Evolutionary conservation across 805 yeast species (phyloP).

Genomic region (Metschnikowia reukaufii): DNA sequence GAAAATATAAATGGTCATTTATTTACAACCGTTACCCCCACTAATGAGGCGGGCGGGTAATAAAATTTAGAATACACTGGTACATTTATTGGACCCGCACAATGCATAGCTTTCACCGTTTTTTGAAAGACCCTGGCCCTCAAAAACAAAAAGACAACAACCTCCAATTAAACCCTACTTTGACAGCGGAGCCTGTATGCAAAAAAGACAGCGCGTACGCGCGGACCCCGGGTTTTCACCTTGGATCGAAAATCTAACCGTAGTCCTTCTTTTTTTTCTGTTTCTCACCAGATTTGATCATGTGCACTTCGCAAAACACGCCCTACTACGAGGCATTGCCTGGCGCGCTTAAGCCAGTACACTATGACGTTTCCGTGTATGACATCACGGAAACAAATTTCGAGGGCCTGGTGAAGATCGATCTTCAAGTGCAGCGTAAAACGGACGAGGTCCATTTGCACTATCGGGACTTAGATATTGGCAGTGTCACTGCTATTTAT

Average conservation of each 20-base stretch:
- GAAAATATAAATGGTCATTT: too few relatives aligned
- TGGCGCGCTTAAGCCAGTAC: constrained; percentile 64
- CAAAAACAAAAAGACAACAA: neutral
- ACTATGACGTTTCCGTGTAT: constrained; percentile 64
- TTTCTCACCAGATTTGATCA: neutral
- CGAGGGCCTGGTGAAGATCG: constrained; percentile 48
- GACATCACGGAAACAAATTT: constrained; percentile 47
- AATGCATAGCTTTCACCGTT: too few relatives aligned
- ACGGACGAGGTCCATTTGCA: constrained; percentile 50
- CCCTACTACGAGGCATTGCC: constrained; percentile 55
- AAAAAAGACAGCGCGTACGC: too few relatives aligned
- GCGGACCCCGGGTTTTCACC: too few relatives aligned
- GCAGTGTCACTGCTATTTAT: constrained; percentile 21
- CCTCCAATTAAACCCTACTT: neutral
- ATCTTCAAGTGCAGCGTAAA: constrained; percentile 42
- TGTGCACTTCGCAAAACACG: constrained; percentile 4
- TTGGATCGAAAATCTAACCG: too few relatives aligned
- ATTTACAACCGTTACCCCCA: too few relatives aligned
- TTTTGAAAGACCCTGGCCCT: too few relatives aligned
- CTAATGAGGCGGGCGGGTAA: too few relatives aligned
- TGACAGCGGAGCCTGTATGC: too few relatives aligned
- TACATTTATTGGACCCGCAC: too few relatives aligned
- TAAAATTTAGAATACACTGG: too few relatives aligned
- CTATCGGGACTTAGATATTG: constrained; percentile 42
- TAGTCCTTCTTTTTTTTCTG: neutral